Evolutionary conservation across 75 land plant species (phyloP), one percentile per base, ranked within the genome.

Genomic region (Isoetes taiwanensis): DNA sequence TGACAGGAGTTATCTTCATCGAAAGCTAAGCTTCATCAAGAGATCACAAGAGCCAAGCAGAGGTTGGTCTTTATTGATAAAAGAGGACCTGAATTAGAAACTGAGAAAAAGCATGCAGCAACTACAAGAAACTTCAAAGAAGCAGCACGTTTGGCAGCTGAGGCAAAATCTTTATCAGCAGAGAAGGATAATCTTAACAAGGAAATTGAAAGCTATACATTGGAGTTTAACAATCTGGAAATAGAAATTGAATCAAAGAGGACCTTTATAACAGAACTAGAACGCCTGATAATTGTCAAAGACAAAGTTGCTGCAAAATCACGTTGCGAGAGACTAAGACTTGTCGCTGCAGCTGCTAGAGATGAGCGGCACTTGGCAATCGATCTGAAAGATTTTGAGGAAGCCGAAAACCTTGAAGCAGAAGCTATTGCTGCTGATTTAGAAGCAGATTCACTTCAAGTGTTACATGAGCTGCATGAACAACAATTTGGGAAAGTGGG

Each of bases 41-140:
- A 79, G 34, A 60, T 78, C 43, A 48, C 58, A 54, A 66, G 81
- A 24, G 54, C 54, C 27, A 86, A 74, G 42, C 91, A 83, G 58
- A 65, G 64, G 59, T 63, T 82, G 14, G 20, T 35, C 24, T 79
- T 75, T 54, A 69, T 83, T 34, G 87, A 86, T 20, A 83, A 77
- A 63, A 66, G 83, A 41, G 72, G 64, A 2, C 91, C 87, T 43
- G 91, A 82, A 38, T 55, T 86, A 33, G 91, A 86, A 62, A 80
- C 83, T 34, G 91, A 86, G 54, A 86, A 86, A 72, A 86, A 72
- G 65, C 78, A 79, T 41, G 91, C 91, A 32, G 87, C 91, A 40
- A 62, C 83, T 42, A 69, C 87, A 52, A 71, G 91, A 52, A 86
- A 86, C 52, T 86, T 86, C 68, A 86, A 83, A 61, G 91, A 86